Base-by-base conservation (phyloP, 495 filamentous ascomycete species). In the Rhizodiscina lignyota region DNA sequence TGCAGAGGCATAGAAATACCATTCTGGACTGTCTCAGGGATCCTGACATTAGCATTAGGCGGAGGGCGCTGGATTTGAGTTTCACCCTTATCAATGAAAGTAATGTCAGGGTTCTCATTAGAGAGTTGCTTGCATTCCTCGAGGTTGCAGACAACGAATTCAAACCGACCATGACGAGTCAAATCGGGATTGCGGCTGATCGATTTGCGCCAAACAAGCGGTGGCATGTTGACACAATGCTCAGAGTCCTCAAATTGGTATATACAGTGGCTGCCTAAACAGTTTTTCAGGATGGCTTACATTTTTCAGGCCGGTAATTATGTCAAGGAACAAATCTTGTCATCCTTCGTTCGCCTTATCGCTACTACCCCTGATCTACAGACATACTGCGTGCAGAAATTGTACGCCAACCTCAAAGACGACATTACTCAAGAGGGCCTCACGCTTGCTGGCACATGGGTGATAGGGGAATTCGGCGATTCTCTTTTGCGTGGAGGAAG, bases 81-180 rank as follows among this genome's bases (percentile, higher is more conserved):
- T 97, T 97, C 55, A 94, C 92, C 20, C 65, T 97, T 32, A 94
- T 97, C 62, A 94, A 96, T 53, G 89, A 94, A 52, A 68, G 73
- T 53, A 97, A 96, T 52, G 84, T 96, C 18, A 77, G 91, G 20
- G 79, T 94, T 18, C 67, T 97, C 24, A 83, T 96, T 34, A 63
- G 91, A 38, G 91, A 97, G 48, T 59, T 97, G 23, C 67, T 97
- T 18, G 82, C 89, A 6, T 96, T 97, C 62, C 58, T 97, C 29
- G 91, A 96, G 53, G 83, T 93, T 22, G 84, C 91, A 30, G 87
- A 97, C 48, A 94, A 87, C 43, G 89, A 97, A 52, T 97, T 97
- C 67, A 97, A 97, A 59, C 81, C 91, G 2, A 77, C 77, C 34
- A 91, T 97, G 83, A 96, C 89, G 0, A 81, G 74, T 35, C 89